Conservation (phyloP, 441 rosid species). For the Brassica hybrid region DNA sequence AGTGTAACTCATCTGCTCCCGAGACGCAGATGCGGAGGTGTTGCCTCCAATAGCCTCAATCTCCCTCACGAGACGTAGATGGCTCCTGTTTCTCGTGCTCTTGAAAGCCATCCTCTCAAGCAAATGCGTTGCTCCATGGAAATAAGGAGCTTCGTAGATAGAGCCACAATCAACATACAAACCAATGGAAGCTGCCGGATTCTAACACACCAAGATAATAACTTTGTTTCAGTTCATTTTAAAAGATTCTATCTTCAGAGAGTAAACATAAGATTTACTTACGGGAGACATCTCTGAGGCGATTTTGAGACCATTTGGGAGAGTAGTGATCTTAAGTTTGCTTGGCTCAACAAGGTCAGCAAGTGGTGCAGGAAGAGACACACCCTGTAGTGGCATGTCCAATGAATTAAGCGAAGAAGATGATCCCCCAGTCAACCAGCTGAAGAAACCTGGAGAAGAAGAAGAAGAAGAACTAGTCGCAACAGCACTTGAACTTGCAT, state of each 20-base stretch:
- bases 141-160: slow-evolving; percentile 73
- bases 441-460: slow-evolving; percentile 67
- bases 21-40: slow-evolving; percentile 79
- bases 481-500: slow-evolving; percentile 69
- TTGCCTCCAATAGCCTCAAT: slow-evolving; percentile 93
- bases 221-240: slow-evolving; percentile 9
- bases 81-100: slow-evolving; percentile 77
- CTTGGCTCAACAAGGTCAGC: slow-evolving; percentile 75
- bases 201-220: slow-evolving; percentile 44
- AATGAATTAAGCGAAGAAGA: slow-evolving; percentile 56
- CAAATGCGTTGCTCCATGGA: slow-evolving; percentile 84
- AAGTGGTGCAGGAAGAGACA: slow-evolving; percentile 63
- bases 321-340: slow-evolving; percentile 59
- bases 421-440: slow-evolving; percentile 71
- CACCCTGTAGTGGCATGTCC: slow-evolving; percentile 63
- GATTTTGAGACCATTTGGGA: slow-evolving; percentile 75
- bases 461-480: slow-evolving; percentile 57
- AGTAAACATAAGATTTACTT: not conserved
- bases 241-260: no score
- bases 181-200: slow-evolving; percentile 83
- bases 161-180: slow-evolving; percentile 86
- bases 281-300: slow-evolving; percentile 77
- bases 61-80: slow-evolving; percentile 82
- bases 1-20: slow-evolving; percentile 91
- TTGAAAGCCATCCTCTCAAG: slow-evolving; percentile 96